Evolutionary conservation across 306 rosid species (phyloP), one percentile per base, ranked within the genome.

Genomic region (Biancaea sappan): DNA sequence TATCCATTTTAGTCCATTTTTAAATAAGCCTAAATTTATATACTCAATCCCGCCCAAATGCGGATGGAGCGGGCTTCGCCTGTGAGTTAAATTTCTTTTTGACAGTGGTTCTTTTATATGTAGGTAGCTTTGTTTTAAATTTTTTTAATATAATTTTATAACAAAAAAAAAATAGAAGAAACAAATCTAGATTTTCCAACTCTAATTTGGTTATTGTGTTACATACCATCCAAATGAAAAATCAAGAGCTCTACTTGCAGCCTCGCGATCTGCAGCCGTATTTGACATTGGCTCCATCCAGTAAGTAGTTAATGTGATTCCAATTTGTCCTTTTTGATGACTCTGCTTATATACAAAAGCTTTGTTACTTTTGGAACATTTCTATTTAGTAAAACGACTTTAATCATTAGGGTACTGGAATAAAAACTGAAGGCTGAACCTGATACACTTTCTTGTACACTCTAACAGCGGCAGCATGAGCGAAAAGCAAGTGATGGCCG

Each of bases 361-460:
- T 59, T 29, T 7, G 22, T 75, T 22, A 74, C 18, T 15, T 16
- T 0, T 47, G 2, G 3, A 47, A 43, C 13, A 43, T 11, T 40
- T 1, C 6, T 38, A 5, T 38, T 38, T 38, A 5, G 6, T 3
- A 38, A 38, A 4, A 2, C 6, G 4, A 3, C 4, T 34, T 34
- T 37, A 37, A 8, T 37, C 43, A 37, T 7, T 37, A 37, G 8
- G 10, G 3, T 31, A 31, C 2, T 31, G 2, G 5, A 31, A 5
- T 31, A 31, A 37, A 37, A 3, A 4, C 1, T 2, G 12, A 38
- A 53, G 4, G n/a, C 2, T 1, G 6, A 25, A 85, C 90, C 86
- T 84, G 90, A 26, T 86, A 88, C 28, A 84, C 84, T 1, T 18
- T 35, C 58, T 77, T 80, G 72, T 88, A 86, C 4, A 80, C 16